These are phyloP conservation scores for Sordaria brevicollis DNA, from an alignment of 495 filamentous ascomycete species.

Conservation along the genomic window DNA sequence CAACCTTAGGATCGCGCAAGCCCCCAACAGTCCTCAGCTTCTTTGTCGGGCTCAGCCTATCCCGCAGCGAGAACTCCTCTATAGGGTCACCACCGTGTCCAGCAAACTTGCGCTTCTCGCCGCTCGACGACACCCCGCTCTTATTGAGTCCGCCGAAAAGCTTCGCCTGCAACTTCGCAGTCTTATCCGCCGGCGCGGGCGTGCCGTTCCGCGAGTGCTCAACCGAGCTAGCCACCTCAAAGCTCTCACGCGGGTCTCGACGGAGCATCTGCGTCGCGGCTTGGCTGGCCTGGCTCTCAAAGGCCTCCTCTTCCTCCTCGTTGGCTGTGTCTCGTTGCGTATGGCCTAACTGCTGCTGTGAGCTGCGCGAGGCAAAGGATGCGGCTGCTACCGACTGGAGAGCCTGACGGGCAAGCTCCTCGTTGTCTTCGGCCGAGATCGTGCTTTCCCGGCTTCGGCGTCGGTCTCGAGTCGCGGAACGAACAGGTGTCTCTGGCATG, in stretches of 20 bases:
- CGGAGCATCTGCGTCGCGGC: conserved; percentile 47
- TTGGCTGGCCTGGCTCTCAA: conserved; percentile 42
- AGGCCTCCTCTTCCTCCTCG: conserved; percentile 29
- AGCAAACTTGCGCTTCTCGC: conserved; percentile 50
- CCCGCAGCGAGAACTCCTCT: conserved; percentile 15
- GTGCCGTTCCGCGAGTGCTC: conserved; percentile 31
- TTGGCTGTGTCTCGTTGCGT: conserved; percentile 5
- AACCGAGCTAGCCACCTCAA: conserved; percentile 34
- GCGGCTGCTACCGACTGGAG: conserved; percentile 45
- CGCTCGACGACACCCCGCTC: conserved; percentile 21
- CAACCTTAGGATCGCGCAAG: conserved; percentile 33
- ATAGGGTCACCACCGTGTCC: conserved; percentile 23
- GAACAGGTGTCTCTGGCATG: conserved; percentile 18
- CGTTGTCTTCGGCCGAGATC: conserved; percentile 72
- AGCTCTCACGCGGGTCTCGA: conserved; percentile 39
- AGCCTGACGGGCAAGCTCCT: conserved; percentile 45
- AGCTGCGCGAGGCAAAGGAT: conserved; percentile 30
- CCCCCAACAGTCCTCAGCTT: conserved; percentile 44
- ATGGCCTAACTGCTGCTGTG: conserved; percentile 12
- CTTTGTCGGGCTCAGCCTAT: conserved; percentile 40
- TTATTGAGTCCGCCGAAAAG: conserved; percentile 60
- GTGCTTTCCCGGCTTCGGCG: conserved; percentile 76
- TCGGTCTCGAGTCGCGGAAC: conserved; percentile 12
- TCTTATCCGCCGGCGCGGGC: conserved; percentile 32
- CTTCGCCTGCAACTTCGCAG: conserved; percentile 50